phyloP scores from a whole-genome alignment of 495 filamentous ascomycete genomes.

The Xylaria sp. region DNA sequence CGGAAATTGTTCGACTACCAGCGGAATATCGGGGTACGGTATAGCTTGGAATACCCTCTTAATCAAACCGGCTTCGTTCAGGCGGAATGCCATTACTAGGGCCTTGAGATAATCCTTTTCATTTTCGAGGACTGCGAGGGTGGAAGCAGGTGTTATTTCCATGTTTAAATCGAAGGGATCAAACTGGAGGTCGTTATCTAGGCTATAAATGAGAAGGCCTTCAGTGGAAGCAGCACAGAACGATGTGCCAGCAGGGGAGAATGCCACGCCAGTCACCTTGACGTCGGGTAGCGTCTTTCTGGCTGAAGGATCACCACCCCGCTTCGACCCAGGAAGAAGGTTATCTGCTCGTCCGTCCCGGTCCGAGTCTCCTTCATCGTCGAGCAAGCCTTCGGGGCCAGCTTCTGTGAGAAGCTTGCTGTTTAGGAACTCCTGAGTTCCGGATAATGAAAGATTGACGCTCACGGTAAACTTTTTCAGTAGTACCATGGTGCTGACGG shows the following conservation, averaged over 20 bases:
- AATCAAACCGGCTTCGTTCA: conserved; percentile 81
- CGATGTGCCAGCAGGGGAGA: conserved; percentile 84
- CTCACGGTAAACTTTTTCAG: conserved; percentile 94
- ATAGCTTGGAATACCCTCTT: conserved; percentile 84
- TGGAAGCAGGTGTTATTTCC: conserved; percentile 83
- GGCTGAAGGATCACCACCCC: conserved; percentile 78
- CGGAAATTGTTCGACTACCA: conserved; percentile 81
- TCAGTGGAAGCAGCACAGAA: conserved; percentile 97
- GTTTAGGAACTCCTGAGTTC: conserved; percentile 96
- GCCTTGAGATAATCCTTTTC: conserved; percentile 88
- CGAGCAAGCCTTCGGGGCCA: conserved; percentile 80
- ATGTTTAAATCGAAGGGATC: conserved; percentile 97
- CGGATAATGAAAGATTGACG: conserved; percentile 90
- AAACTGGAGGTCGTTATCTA: conserved; percentile 81
- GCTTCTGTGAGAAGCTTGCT: conserved; percentile 89
- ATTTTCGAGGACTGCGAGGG: conserved; percentile 72
- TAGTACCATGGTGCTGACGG: conserved; percentile 85
- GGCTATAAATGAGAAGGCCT: conserved; percentile 87
- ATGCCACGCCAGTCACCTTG: conserved; percentile 82
- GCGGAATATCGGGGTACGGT: conserved; percentile 74
- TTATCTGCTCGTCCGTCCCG: conserved; percentile 82
- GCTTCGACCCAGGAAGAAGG: conserved; percentile 85
- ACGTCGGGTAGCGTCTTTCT: conserved; percentile 81
- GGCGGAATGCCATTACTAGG: conserved; percentile 93
- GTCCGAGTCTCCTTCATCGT: conserved; percentile 89